Evolutionary conservation across 2,329 filamentous ascomycete genomes (phyloP).

Genomic region (Thelonectria discophora): DNA sequence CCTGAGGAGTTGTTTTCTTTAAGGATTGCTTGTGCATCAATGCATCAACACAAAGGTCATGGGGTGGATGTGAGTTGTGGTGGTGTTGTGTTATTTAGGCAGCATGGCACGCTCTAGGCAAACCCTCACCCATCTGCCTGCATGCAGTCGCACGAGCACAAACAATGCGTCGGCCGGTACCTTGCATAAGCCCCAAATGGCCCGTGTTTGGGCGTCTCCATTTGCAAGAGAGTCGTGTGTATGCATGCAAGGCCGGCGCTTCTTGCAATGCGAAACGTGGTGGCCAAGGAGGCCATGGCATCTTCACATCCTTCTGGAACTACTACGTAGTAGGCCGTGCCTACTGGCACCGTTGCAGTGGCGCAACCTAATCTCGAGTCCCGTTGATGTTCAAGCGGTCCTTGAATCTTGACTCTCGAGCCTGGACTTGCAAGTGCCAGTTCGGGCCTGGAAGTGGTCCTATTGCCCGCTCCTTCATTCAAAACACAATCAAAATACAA

Average conservation of each 20-base stretch:
- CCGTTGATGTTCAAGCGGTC: background rate
- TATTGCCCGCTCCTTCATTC: slow-evolving; percentile 13
- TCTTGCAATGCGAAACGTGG: slow-evolving; percentile 19
- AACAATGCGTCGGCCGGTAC: slow-evolving; percentile 9
- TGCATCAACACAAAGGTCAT: too few species aligned
- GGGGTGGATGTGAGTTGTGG: too few species aligned
- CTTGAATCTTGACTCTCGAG: background rate
- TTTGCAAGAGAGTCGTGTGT: background rate
- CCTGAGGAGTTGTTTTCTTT: slow-evolving; percentile 12
- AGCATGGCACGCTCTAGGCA: too few species aligned
- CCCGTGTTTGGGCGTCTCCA: slow-evolving; percentile 10
- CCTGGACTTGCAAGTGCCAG: background rate
- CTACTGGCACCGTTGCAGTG: background rate
- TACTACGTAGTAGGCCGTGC: too few species aligned
- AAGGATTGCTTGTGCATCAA: slow-evolving; percentile 1
- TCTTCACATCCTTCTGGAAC: too few species aligned
- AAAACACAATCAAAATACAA: background rate
- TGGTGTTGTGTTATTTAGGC: too few species aligned
- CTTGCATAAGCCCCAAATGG: slow-evolving; percentile 22
- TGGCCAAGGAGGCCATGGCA: too few species aligned
- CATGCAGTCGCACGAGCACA: background rate
- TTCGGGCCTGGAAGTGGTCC: background rate
- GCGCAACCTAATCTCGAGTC: background rate
- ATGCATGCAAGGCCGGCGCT: slow-evolving; percentile 19
- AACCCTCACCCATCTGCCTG: background rate